phyloP scores from a whole-genome alignment of 2,329 filamentous ascomycete genomes.

The Proliferodiscus dingleyae region DNA sequence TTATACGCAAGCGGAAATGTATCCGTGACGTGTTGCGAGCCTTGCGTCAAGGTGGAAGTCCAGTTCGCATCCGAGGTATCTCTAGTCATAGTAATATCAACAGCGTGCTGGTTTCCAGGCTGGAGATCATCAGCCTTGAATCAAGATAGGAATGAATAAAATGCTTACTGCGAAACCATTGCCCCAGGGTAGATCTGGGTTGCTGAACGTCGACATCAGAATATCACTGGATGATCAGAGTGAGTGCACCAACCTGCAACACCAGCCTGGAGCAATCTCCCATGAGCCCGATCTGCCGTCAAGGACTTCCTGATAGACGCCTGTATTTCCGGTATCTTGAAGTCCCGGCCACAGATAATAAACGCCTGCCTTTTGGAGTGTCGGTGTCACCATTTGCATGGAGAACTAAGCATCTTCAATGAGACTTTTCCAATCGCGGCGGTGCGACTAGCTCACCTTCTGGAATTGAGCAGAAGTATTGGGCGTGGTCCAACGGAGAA shows the following conservation, averaged over 20 bases:
- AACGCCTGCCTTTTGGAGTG: constrained; percentile 26
- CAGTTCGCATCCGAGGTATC: constrained; percentile 28
- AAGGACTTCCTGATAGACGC: constrained; percentile 40
- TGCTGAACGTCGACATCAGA: constrained; percentile 6
- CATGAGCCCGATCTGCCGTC: constrained; percentile 37
- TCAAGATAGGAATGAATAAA: neutral
- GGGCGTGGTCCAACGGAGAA: constrained; percentile 12
- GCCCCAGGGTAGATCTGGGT: constrained; percentile 37
- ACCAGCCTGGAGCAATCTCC: constrained; percentile 40
- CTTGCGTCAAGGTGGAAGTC: constrained; percentile 33
- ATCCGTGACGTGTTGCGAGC: constrained; percentile 29
- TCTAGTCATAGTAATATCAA: constrained; percentile 18
- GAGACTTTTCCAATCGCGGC: neutral
- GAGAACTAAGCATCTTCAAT: constrained; percentile 11
- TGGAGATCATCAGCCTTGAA: neutral
- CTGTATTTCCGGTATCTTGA: constrained; percentile 36
- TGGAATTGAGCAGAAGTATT: constrained; percentile 9
- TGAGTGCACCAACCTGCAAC: constrained; percentile 26
- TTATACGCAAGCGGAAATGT: constrained; percentile 34
- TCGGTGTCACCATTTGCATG: constrained; percentile 15
- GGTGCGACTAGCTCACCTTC: too few relatives aligned
- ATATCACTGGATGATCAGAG: too few relatives aligned
- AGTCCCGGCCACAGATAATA: constrained; percentile 42
- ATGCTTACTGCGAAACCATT: constrained; percentile 34
- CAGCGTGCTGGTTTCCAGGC: constrained; percentile 15